Conservation (phyloP, 139 green algal species). For the Closterium sp. region DNA sequence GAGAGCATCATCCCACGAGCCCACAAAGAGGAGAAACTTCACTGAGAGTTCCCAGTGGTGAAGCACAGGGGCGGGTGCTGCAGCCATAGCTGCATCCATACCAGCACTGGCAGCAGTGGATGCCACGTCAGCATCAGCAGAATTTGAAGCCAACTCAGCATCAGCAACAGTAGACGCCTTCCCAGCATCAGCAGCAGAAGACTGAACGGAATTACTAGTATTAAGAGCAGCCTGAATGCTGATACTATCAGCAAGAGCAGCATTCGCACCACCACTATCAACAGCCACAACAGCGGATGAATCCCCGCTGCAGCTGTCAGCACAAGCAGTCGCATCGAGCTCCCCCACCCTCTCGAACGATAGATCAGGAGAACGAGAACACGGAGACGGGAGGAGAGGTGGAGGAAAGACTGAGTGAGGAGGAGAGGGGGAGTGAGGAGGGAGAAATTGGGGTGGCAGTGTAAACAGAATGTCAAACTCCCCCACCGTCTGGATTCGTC, state of each 20-base stretch:
- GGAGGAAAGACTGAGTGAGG: not conserved
- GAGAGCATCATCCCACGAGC: conserved; percentile 7
- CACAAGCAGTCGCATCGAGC: not conserved
- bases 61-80: not conserved
- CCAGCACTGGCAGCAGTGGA: not conserved
- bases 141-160: no score
- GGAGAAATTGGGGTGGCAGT: not conserved
- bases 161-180: no score
- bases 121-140: not conserved
- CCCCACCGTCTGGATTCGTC: conserved; percentile 16
- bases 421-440: not conserved
- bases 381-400: not conserved
- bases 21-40: conserved; percentile 39
- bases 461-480: conserved; percentile 34
- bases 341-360: not conserved
- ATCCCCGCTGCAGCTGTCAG: not conserved
- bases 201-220: no score
- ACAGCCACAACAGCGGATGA: not conserved
- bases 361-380: not conserved
- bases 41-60: conserved; percentile 38
- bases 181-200: no score
- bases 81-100: not conserved
- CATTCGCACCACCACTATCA: no score
- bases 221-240: no score
- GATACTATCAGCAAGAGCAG: no score